Conservation (phyloP, 2,329 filamentous ascomycete species). For the Xylaria sp. region DNA sequence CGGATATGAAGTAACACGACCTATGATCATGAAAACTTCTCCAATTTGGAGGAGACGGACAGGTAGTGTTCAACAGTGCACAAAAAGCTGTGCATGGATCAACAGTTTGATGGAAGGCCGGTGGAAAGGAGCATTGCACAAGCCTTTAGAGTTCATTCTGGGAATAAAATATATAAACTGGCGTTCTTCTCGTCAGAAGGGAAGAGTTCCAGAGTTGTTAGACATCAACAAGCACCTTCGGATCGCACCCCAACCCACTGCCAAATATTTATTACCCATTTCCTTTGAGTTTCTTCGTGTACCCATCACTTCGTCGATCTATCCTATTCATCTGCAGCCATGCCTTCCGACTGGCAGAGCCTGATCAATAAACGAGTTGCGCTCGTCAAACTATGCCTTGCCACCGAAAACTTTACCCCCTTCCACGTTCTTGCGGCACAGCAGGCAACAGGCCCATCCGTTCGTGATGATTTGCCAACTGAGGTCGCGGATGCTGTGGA, state of each 20-base stretch:
- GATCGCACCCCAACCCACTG: neutral
- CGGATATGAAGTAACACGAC: too few species aligned
- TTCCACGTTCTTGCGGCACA: constrained; percentile 2
- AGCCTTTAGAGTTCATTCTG: neutral
- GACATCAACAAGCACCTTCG: neutral
- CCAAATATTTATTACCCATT: neutral
- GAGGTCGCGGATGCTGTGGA: neutral
- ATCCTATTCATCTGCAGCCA: neutral
- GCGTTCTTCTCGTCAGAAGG: neutral
- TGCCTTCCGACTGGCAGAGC: constrained; percentile 5
- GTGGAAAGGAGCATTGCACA: neutral
- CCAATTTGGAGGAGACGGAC: neutral
- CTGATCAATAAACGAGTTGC: constrained; percentile 3
- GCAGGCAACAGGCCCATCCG: neutral
- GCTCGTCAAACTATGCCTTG: constrained; percentile 5
- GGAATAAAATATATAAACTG: constrained; percentile 2
- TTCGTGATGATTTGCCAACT: neutral
- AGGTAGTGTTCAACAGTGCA: neutral
- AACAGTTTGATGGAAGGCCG: neutral
- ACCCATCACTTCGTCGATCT: neutral
- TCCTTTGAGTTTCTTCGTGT: neutral
- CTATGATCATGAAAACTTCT: too few species aligned
- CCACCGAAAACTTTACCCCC: constrained; percentile 2
- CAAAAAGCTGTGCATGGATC: neutral
- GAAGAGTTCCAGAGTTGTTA: neutral